A percentile compares a stretch with the other conserved stretches of the same genome.
Conservation (phyloP, 1,139 yeast genomes). For the Protomyces arabidopsidicola region DNA sequence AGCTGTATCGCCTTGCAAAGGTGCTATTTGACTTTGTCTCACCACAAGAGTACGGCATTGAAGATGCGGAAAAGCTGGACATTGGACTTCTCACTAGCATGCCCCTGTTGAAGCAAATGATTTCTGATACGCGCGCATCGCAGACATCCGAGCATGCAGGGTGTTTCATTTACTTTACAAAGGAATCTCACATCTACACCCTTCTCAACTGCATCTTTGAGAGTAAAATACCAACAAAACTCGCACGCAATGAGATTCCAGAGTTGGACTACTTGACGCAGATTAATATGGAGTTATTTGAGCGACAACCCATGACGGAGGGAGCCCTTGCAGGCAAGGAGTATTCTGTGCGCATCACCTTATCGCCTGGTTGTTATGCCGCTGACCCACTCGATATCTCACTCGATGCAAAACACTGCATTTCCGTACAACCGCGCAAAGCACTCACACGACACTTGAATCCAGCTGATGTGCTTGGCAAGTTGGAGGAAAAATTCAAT, state of each 20-base stretch:
- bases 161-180: constrained; percentile 85
- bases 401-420: constrained; percentile 91
- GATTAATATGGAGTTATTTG: constrained; percentile 88
- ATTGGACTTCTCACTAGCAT: constrained; percentile 91
- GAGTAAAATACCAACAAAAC: constrained; percentile 89
- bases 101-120: constrained; percentile 85
- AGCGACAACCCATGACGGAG: constrained; percentile 38
- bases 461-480: constrained; percentile 79
- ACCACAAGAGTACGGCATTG: constrained; percentile 98
- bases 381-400: constrained; percentile 96
- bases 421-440: constrained; percentile 88
- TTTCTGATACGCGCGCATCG: constrained; percentile 74
- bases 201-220: constrained; percentile 84
- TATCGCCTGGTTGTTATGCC: constrained; percentile 97
- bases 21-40: constrained; percentile 94
- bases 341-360: constrained; percentile 78
- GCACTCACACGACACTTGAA: constrained; percentile 90
- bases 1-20: constrained; percentile 81
- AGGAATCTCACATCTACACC: constrained; percentile 95
- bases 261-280: constrained; percentile 95
- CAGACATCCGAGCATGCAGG: constrained; percentile 74
- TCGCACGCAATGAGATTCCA: constrained; percentile 90
- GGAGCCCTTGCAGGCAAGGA: constrained; percentile 52
- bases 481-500: constrained; percentile 72
- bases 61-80: constrained; percentile 89